Conservation (phyloP, 768 basidiomycete genomes). For the Boletus barrowsii region DNA sequence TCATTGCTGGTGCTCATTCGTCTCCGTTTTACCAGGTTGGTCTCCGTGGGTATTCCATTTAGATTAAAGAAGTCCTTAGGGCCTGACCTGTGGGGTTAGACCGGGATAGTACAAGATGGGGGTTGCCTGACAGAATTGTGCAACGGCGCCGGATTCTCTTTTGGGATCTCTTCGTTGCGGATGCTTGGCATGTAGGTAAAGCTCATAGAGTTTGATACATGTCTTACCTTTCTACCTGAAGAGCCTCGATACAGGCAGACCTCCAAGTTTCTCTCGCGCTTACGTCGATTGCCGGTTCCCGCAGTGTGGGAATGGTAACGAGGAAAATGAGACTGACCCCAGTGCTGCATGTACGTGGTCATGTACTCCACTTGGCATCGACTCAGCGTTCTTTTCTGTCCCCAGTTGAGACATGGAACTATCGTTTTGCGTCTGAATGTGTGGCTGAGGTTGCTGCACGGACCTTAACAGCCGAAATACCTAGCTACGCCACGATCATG, state of each 20-base stretch:
- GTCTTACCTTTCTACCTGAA: slow-evolving; percentile 22
- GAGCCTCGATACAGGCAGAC: slow-evolving; percentile 69
- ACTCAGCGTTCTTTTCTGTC: not conserved
- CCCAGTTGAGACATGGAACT: slow-evolving; percentile 59
- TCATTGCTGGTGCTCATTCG: slow-evolving; percentile 10
- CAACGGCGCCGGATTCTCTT: slow-evolving; percentile 66
- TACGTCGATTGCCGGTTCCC: slow-evolving; percentile 70
- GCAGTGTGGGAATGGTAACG: slow-evolving; percentile 17
- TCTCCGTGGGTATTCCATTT: slow-evolving; percentile 49
- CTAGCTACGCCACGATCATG: slow-evolving; percentile 61
- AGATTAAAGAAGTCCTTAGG: slow-evolving; percentile 5
- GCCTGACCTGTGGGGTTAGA: slow-evolving; percentile 34
- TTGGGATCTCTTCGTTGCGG: slow-evolving; percentile 76
- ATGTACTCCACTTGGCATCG: not conserved
- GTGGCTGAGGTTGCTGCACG: slow-evolving; percentile 60
- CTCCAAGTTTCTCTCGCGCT: slow-evolving; percentile 61
- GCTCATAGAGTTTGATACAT: not conserved
- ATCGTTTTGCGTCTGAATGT: slow-evolving; percentile 62
- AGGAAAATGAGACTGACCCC: slow-evolving; percentile 21
- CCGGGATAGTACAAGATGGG: slow-evolving; percentile 66
- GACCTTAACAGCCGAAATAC: slow-evolving; percentile 62
- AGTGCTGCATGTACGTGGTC: slow-evolving; percentile 26
- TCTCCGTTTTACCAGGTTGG: slow-evolving; percentile 48
- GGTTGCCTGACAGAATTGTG: slow-evolving; percentile 57
- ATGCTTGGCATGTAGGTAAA: slow-evolving; percentile 58